phyloP scores from a whole-genome alignment of 441 rosid genomes.

The Pelargonium myrrhifolium region DNA sequence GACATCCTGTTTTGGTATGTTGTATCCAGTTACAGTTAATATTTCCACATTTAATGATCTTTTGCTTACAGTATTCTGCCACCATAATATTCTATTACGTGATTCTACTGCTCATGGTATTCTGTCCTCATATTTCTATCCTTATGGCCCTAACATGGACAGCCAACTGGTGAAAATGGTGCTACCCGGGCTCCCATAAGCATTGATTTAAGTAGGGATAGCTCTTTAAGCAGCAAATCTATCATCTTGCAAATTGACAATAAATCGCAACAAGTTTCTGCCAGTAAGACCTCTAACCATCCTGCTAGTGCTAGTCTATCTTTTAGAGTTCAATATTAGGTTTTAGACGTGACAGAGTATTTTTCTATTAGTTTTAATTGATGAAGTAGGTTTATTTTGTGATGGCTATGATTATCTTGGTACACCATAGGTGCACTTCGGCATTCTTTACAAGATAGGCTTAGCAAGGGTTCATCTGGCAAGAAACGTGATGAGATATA shows the following conservation, averaged over 20 bases:
- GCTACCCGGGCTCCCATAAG: constrained; percentile 90
- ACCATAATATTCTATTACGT: constrained; percentile 6
- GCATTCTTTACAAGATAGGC: constrained; percentile 79
- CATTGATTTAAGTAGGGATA: constrained; percentile 58
- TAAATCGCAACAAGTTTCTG: constrained; percentile 80
- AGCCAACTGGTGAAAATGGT: constrained; percentile 98
- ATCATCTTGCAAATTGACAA: constrained; percentile 70
- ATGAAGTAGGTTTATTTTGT: background rate
- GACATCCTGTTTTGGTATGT: constrained; percentile 88
- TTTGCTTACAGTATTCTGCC: constrained; percentile 7
- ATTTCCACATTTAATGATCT: constrained; percentile 8
- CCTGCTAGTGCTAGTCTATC: constrained; percentile 7
- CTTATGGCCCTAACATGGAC: constrained; percentile 20
- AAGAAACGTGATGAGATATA: constrained; percentile 76
- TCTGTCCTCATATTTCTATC: constrained; percentile 10
- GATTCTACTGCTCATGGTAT: background rate
- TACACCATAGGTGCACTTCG: constrained; percentile 64
- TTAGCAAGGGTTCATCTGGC: constrained; percentile 79
- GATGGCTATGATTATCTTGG: constrained; percentile 20
- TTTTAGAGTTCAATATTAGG: background rate
- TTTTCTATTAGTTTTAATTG: background rate
- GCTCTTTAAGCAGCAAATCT: constrained; percentile 62
- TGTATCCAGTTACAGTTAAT: constrained; percentile 15
- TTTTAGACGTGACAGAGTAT: constrained; percentile 11
- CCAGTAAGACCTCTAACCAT: constrained; percentile 47